Evolutionary conservation across 1,284 basidiomycete genomes (phyloP), one percentile per base, ranked within the genome.

Genomic region (Spongispora temasekensis): DNA sequence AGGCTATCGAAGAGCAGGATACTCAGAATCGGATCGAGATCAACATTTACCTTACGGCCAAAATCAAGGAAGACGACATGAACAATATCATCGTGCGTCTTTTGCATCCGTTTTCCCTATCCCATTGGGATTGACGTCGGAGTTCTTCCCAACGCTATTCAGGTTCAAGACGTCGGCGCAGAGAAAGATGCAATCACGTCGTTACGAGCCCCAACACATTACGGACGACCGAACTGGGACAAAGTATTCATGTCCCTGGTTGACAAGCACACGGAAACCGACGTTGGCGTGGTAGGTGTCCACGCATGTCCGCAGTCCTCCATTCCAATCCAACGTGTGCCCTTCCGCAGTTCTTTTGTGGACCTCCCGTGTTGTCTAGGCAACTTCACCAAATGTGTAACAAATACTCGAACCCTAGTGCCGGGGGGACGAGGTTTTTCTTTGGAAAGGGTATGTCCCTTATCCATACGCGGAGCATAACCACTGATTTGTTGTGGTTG

Each of bases 211-310:
- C 94, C 94, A 0, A 97, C 94, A n/a, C 94, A 95, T 76, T 97
- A 91, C 72, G 94, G 94, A 27, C 79, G 94, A 59, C 94, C 94
- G n/a, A 94, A 95, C 75, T 96, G 94, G 94, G 89, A 94, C 68
- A 81, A 84, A 46, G 89, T 94, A 25, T 96, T 94, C 76, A 75
- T 81, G 48, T 88, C 87, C 10, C 84, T 96, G 56, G 81, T 80
- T 2, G 86, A 90, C 70, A 91, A 89, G 72, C 94, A 96, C 69
- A 85, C 89, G 0, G 88, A 91, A 66, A 91, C 93, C 2, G 93
- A 95, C 68, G 86, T 93, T 57, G 93, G 93, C 55, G 91, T 94
- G 72, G 87, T 88, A 72, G 60, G 83, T 79, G 13, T 19, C 32
- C 37, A 37, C 44, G 19, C 15, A 9, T 17, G 17, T 58, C 53